These are phyloP conservation scores for Lathyrus sativus DNA, from an alignment of 306 rosid species.

Conservation along the genomic window DNA sequence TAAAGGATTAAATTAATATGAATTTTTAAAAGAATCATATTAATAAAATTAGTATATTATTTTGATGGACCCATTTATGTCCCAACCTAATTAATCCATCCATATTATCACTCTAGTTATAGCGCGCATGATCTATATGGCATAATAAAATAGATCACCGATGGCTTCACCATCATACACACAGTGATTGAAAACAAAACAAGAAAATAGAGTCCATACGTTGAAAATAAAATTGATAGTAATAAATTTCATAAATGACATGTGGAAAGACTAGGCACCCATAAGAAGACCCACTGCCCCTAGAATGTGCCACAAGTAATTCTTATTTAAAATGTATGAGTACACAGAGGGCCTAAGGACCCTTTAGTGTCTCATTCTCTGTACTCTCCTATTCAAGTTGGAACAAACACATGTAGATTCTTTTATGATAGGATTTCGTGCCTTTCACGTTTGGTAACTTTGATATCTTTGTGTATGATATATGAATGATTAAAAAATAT, in stretches of 20 bases:
- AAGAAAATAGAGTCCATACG: slow-evolving; percentile 26
- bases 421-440: too few relatives aligned
- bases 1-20: too few relatives aligned
- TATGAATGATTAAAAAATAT: too few relatives aligned
- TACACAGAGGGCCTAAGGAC: slow-evolving; percentile 1
- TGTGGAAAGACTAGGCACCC: slow-evolving; percentile 30
- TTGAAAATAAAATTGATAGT: slow-evolving; percentile 19
- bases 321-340: neutral
- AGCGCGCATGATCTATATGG: slow-evolving; percentile 31
- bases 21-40: too few relatives aligned
- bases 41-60: too few relatives aligned
- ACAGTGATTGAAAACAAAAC: slow-evolving; percentile 17
- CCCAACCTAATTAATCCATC: too few relatives aligned
- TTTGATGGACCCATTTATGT: too few relatives aligned
- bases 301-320: slow-evolving; percentile 30
- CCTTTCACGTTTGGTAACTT: too few relatives aligned
- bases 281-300: slow-evolving; percentile 40
- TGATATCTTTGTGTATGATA: too few relatives aligned
- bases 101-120: neutral
- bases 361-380: slow-evolving; percentile 24
- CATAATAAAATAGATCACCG: slow-evolving; percentile 2
- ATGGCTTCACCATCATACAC: neutral
- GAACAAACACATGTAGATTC: neutral
- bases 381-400: neutral
- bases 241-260: slow-evolving; percentile 39